phyloP scores from a whole-genome alignment of 805 yeast species.

The Gaillardinia entomophila region DNA sequence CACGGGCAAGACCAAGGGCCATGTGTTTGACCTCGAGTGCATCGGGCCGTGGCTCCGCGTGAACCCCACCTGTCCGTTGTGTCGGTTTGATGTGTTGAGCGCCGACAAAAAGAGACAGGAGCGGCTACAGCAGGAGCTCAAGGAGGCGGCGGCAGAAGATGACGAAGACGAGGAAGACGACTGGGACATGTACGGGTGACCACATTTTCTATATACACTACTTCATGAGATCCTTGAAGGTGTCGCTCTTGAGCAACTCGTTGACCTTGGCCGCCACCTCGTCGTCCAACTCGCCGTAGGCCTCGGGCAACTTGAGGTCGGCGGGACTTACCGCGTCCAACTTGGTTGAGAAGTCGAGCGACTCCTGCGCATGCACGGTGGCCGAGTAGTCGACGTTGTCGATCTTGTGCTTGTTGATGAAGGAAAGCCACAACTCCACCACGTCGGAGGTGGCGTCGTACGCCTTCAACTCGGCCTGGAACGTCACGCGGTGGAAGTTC shows the following conservation, averaged over 20 bases:
- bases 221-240: constrained; percentile 60
- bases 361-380: constrained; percentile 42
- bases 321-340: constrained; percentile 27
- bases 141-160: constrained; percentile 34
- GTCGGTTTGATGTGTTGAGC: constrained; percentile 65
- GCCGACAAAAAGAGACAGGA: constrained; percentile 21
- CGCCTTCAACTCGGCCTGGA: constrained; percentile 63
- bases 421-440: constrained; percentile 75
- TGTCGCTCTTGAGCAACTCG: constrained; percentile 65
- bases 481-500: constrained; percentile 86
- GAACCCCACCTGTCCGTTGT: constrained; percentile 77
- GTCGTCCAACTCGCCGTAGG: constrained; percentile 26
- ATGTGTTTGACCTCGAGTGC: constrained; percentile 84
- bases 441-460: constrained; percentile 85
- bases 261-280: constrained; percentile 62
- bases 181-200: constrained; percentile 75
- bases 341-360: constrained; percentile 25
- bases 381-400: constrained; percentile 85
- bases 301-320: constrained; percentile 26
- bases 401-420: constrained; percentile 67
- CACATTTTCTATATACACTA: neutral
- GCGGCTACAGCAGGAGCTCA: constrained; percentile 28
- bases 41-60: constrained; percentile 82
- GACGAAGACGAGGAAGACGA: constrained; percentile 54
- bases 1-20: constrained; percentile 33